A percentile compares a stretch with the other conserved stretches of the same genome.
These are phyloP conservation scores for Trypanosoma cruzi DNA, from an alignment of 208 protist genomes.

Conservation along the genomic window DNA sequence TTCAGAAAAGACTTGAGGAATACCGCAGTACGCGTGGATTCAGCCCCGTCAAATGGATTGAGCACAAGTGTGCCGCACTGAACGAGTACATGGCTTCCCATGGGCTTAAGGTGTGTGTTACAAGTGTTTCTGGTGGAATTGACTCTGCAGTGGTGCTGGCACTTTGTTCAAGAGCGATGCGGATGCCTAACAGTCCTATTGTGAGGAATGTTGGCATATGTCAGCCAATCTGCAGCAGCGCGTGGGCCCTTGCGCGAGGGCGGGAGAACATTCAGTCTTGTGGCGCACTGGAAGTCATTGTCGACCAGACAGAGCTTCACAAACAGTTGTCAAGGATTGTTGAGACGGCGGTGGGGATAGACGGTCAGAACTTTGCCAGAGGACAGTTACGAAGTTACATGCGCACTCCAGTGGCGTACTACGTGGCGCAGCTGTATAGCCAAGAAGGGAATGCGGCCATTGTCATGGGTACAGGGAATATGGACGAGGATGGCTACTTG, in stretches of 20 bases:
- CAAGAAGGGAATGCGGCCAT: slow-evolving; percentile 88
- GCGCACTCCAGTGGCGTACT: slow-evolving; percentile 94
- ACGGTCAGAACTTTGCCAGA: slow-evolving; percentile 83
- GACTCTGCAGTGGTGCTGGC: slow-evolving; percentile 94
- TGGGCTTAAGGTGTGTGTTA: slow-evolving; percentile 90
- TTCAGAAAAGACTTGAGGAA: slow-evolving; percentile 59
- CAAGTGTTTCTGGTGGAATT: slow-evolving; percentile 93
- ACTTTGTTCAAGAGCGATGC: slow-evolving; percentile 77
- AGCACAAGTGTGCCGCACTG: slow-evolving; percentile 82
- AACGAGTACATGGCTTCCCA: slow-evolving; percentile 93
- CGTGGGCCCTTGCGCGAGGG: slow-evolving; percentile 87
- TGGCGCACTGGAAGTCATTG: slow-evolving; percentile 81
- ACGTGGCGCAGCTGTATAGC: slow-evolving; percentile 92
- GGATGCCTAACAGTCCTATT: slow-evolving; percentile 71
- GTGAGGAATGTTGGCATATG: slow-evolving; percentile 90
- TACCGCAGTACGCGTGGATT: slow-evolving; percentile 80
- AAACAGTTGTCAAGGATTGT: slow-evolving; percentile 60
- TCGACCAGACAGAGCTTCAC: slow-evolving; percentile 94
- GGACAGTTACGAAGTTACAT: slow-evolving; percentile 96
- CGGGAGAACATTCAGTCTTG: slow-evolving; percentile 81
- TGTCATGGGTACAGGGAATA: slow-evolving; percentile 97
- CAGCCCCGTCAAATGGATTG: slow-evolving; percentile 80
- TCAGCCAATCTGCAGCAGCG: slow-evolving; percentile 95
- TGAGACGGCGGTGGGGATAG: slow-evolving; percentile 72
- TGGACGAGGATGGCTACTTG: slow-evolving; percentile 96